Conservation (phyloP, 176 grass and related monocot species). For the Poa pratensis region DNA sequence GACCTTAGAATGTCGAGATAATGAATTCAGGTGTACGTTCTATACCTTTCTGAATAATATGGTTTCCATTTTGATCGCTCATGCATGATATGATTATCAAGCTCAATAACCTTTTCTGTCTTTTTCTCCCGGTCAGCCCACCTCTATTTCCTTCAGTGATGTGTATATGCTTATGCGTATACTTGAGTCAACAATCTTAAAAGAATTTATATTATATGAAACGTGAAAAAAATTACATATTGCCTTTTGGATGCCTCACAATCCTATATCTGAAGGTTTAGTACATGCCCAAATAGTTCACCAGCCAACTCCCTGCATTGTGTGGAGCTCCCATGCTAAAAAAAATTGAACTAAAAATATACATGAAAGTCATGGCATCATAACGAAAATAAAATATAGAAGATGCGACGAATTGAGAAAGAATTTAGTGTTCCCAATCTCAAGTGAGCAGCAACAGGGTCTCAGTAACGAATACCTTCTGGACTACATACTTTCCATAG, state of each 20-base stretch:
- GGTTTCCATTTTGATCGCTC: constrained; percentile 95
- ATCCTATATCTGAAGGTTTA: constrained; percentile 92
- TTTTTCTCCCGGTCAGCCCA: constrained; percentile 88
- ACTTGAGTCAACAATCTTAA: constrained; percentile 15
- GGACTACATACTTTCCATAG: constrained; percentile 90
- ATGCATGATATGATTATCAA: constrained; percentile 88
- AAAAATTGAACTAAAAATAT: constrained; percentile 62
- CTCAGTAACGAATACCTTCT: constrained; percentile 64
- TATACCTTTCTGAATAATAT: constrained; percentile 97
- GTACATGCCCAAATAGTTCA: constrained; percentile 73
- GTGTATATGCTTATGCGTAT: constrained; percentile 7
- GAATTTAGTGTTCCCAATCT: constrained; percentile 20
- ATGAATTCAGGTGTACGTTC: constrained; percentile 90
- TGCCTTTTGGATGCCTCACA: constrained; percentile 90
- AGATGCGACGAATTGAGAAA: constrained; percentile 23
- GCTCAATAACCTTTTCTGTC: constrained; percentile 85
- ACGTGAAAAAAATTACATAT: constrained; percentile 19
- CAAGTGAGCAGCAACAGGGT: constrained; percentile 6
- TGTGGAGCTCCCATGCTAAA: constrained; percentile 62
- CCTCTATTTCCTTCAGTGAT: constrained; percentile 78
- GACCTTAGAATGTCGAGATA: constrained; percentile 85
- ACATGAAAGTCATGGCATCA: constrained; percentile 2
- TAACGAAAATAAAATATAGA: constrained; percentile 15
- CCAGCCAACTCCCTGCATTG: constrained; percentile 78
- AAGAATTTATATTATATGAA: background rate